phyloP scores from a whole-genome alignment of 139 green algal genomes.

The Zygnema circumcarinatum region DNA sequence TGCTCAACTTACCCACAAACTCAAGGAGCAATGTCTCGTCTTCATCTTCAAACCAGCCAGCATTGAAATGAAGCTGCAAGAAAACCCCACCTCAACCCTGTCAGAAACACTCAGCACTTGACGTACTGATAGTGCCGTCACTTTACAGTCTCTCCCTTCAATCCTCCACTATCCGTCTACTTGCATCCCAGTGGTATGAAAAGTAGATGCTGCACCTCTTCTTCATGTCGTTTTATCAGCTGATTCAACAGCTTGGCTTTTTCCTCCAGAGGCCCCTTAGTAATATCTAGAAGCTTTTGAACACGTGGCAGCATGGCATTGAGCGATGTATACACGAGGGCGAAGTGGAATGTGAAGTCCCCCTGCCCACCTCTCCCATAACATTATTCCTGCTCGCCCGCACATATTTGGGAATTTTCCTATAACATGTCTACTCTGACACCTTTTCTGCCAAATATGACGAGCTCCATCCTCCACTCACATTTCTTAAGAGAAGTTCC shows the following conservation, averaged over 20 bases:
- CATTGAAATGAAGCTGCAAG: conserved; percentile 2
- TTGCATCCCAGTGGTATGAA: too few relatives aligned
- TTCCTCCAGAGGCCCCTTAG: conserved; percentile 10
- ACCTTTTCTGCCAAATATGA: too few relatives aligned
- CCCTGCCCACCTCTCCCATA: too few relatives aligned
- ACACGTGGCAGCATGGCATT: conserved; percentile 65
- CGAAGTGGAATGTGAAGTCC: conserved; percentile 62
- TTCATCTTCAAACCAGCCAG: conserved; percentile 15
- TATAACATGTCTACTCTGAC: too few relatives aligned
- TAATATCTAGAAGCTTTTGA: conserved; percentile 58
- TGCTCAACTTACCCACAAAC: conserved; percentile 14
- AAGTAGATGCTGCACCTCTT: conserved; percentile 26
- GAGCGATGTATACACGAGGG: conserved; percentile 65
- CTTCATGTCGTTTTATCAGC: conserved; percentile 26
- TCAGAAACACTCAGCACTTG: background rate
- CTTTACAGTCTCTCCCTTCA: conserved; percentile 15
- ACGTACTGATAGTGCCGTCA: too few relatives aligned
- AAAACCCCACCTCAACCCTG: background rate
- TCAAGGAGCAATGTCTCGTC: conserved; percentile 12
- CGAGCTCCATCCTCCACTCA: too few relatives aligned
- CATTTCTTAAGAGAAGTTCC: too few relatives aligned
- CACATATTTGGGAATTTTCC: too few relatives aligned
- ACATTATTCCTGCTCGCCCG: too few relatives aligned
- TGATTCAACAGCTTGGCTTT: background rate
- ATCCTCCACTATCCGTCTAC: too few relatives aligned